phyloP scores from a whole-genome alignment of 148 eudicot genomes.

The Vaccinium corymbosum region DNA sequence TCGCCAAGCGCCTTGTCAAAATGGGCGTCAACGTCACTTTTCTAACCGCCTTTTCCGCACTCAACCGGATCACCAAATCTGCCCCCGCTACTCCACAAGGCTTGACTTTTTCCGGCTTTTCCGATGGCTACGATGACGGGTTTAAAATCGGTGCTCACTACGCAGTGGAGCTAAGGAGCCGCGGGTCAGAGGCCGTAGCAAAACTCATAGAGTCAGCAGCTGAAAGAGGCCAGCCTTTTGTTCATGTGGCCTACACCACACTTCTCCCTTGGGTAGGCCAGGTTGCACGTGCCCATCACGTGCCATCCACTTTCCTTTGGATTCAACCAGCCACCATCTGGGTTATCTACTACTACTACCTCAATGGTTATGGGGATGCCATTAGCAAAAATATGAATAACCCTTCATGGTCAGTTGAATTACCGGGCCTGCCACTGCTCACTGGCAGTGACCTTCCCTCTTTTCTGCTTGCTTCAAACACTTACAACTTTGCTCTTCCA shows the following conservation, averaged over 20 bases:
- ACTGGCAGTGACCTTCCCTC: background rate
- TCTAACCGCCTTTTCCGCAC: constrained; percentile 30
- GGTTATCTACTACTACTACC: constrained; percentile 35
- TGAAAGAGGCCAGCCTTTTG: constrained; percentile 27
- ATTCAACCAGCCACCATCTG: constrained; percentile 38
- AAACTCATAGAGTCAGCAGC: constrained; percentile 14
- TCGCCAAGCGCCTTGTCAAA: constrained; percentile 42
- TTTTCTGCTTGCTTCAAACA: constrained; percentile 23
- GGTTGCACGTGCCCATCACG: constrained; percentile 35
- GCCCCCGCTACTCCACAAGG: background rate
- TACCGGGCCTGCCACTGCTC: background rate
- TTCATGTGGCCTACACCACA: constrained; percentile 36
- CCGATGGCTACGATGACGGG: constrained; percentile 37
- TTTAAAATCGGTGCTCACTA: background rate
- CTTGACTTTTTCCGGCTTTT: constrained; percentile 19
- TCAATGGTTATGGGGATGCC: constrained; percentile 22
- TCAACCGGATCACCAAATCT: background rate
- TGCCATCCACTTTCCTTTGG: constrained; percentile 41
- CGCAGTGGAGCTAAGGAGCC: constrained; percentile 18
- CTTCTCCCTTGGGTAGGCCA: constrained; percentile 44
- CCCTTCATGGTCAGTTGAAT: background rate
- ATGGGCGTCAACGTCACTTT: constrained; percentile 36
- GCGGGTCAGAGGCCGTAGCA: constrained; percentile 24
- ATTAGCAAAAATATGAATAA: background rate
- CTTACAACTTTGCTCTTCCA: constrained; percentile 6